phyloP scores from a whole-genome alignment of 371 early-diverging fungal species.

The Lichtheimia ramosa region DNA sequence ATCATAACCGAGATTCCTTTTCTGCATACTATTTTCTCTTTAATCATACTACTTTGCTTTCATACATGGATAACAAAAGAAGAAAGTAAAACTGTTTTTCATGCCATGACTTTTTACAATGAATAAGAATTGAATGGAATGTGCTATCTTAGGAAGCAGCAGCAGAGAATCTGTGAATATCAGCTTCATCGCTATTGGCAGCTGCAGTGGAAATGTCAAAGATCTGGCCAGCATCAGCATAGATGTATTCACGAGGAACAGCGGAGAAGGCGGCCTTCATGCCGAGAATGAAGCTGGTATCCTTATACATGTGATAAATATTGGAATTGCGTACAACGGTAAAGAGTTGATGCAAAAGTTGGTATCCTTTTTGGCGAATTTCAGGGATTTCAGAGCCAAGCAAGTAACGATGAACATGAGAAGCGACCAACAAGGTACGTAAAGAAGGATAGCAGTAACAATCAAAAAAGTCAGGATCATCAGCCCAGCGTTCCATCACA shows the following conservation, averaged over 20 bases:
- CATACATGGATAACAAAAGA: not conserved
- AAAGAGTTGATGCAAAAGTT: constrained; percentile 17
- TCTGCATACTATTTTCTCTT: not conserved
- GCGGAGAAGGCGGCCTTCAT: constrained; percentile 17
- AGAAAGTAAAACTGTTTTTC: not conserved
- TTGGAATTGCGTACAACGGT: constrained; percentile 19
- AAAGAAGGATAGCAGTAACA: constrained; percentile 28
- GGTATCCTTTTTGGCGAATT: constrained; percentile 25
- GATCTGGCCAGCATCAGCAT: constrained; percentile 5
- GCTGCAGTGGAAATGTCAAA: constrained; percentile 8
- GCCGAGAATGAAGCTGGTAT: constrained; percentile 20
- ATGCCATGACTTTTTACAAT: not conserved
- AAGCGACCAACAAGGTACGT: constrained; percentile 20
- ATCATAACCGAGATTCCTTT: too few species aligned
- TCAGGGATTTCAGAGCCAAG: constrained; percentile 17
- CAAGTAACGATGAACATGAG: constrained; percentile 23
- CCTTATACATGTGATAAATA: constrained; percentile 25
- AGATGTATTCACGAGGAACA: constrained; percentile 12
- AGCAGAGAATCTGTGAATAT: constrained; percentile 19
- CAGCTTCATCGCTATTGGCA: constrained; percentile 8
- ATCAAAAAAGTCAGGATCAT: constrained; percentile 27
- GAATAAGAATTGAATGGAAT: too few species aligned
- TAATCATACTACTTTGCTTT: not conserved
- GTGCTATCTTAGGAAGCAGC: constrained; percentile 16
- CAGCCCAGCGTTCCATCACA: constrained; percentile 21